A percentile compares a stretch with the other conserved stretches of the same genome.
phyloP scores from a whole-genome alignment of 257 asterid genomes.

The Jasminum sambac region DNA sequence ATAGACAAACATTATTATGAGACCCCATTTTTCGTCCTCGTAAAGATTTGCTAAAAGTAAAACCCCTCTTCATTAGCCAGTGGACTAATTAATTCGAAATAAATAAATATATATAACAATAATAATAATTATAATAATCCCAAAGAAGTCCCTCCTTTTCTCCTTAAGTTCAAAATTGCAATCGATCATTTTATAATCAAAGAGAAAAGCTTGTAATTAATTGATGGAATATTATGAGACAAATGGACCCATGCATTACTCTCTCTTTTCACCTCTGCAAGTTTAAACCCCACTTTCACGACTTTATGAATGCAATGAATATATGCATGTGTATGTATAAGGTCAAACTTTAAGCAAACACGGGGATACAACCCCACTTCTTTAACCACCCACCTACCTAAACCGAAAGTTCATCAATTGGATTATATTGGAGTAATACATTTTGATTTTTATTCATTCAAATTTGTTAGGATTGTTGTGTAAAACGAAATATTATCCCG shows the following conservation, averaged over 20 bases:
- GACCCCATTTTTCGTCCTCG: slow-evolving; percentile 15
- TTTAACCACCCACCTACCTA: slow-evolving; percentile 9
- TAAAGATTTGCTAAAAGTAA: slow-evolving; percentile 27
- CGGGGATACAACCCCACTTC: slow-evolving; percentile 24
- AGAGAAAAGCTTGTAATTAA: slow-evolving; percentile 40
- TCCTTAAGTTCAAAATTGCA: slow-evolving; percentile 38
- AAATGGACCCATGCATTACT: slow-evolving; percentile 51
- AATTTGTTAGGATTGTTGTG: too few species aligned
- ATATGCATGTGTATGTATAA: slow-evolving; percentile 38
- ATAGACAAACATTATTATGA: slow-evolving; percentile 30
- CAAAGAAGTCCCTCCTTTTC: slow-evolving; percentile 21
- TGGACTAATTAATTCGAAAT: too few species aligned
- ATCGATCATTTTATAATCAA: slow-evolving; percentile 45
- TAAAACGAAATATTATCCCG: too few species aligned
- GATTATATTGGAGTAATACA: neutral
- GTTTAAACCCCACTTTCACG: slow-evolving; percentile 43
- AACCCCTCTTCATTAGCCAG: slow-evolving; percentile 2
- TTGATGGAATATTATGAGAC: slow-evolving; percentile 56
- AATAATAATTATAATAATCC: slow-evolving; percentile 17
- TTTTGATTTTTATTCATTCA: neutral
- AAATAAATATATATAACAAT: too few species aligned
- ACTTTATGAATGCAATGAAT: slow-evolving; percentile 33
- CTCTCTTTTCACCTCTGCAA: slow-evolving; percentile 58
- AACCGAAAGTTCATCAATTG: neutral
- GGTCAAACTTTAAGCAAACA: slow-evolving; percentile 54